Evolutionary conservation across 2,329 filamentous ascomycete species (phyloP), one percentile per base, ranked within the genome.

Genomic region (Aspergillus unguis): DNA sequence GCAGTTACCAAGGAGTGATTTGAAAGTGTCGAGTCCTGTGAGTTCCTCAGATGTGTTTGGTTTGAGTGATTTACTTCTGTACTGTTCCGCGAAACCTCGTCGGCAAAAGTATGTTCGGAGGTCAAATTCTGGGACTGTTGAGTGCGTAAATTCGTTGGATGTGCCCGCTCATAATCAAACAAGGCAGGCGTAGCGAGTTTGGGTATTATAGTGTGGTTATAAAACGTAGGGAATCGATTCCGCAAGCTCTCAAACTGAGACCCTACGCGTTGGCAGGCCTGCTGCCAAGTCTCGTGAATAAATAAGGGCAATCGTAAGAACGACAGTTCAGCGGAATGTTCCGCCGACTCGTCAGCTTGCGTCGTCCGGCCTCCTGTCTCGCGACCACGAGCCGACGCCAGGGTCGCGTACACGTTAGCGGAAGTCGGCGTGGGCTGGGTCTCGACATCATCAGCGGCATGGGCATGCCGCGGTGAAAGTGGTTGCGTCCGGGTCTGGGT

Each of bases 221-320:
- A 10, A 27, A 45, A 26, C 31, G 23, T 6, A 4, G 36, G 31
- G 31, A 29, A 29, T 43, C 45, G 25, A 45, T 38, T 38, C n/a
- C 48, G 48, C 25, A 52, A 40, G 38, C 31, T 50, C 32, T 52
- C 55, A 45, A 57, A 55, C 31, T 60, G 52, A 27, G 44, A 54
- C 23, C 44, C 55, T 33, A 56, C 58, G 40, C 44, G 26, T 42
- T 54, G 63, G 44, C 66, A 70, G 66, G 53, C 67, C 65, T 64
- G 68, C 67, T 71, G 68, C 64, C 64, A 70, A 44, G 56, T 54
- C 36, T 58, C 54, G 32, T 54, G 49, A 47, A 62, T 41, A 44
- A 45, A 46, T 9, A 36, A 40, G 23, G 53, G 50, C 32, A 62
- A 44, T 33, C 48, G 52, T 29, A 33, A 46, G n/a, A 44, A 32